phyloP scores from a whole-genome alignment of 345 rosid genomes.

The Noccaea bulbosa region DNA sequence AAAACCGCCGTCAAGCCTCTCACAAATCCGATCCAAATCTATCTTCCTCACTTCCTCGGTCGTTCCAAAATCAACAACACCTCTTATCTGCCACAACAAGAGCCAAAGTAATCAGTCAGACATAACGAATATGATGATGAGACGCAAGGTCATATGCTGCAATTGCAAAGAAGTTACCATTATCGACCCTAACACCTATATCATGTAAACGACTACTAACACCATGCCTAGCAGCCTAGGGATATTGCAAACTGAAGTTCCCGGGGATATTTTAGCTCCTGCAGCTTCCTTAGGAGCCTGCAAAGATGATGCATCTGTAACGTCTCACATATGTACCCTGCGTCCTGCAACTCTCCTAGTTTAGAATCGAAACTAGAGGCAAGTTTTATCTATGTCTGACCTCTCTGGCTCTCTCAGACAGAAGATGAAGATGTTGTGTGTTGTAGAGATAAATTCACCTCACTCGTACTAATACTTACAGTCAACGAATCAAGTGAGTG shows the following conservation, averaged over 20 bases:
- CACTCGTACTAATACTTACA: too few species aligned
- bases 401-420: conserved; percentile 62
- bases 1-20: conserved; percentile 93
- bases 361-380: neutral
- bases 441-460: too few species aligned
- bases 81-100: conserved; percentile 67
- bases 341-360: conserved; percentile 56
- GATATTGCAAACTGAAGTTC: conserved; percentile 79
- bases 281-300: conserved; percentile 95
- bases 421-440: conserved; percentile 43
- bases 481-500: too few species aligned
- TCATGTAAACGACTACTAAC: conserved; percentile 89
- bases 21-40: conserved; percentile 74
- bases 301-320: conserved; percentile 76
- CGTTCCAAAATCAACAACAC: conserved; percentile 93
- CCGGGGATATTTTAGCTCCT: conserved; percentile 94
- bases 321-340: conserved; percentile 67
- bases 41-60: conserved; percentile 95
- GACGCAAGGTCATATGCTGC: conserved; percentile 47
- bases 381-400: conserved; percentile 40
- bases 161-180: conserved; percentile 95
- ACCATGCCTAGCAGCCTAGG: conserved; percentile 92
- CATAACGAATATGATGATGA: neutral
- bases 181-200: conserved; percentile 93
- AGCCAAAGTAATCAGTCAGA: conserved; percentile 6